Base-by-base conservation (phyloP, 108 stramenopile species). In the Skeletonema marinoi region DNA sequence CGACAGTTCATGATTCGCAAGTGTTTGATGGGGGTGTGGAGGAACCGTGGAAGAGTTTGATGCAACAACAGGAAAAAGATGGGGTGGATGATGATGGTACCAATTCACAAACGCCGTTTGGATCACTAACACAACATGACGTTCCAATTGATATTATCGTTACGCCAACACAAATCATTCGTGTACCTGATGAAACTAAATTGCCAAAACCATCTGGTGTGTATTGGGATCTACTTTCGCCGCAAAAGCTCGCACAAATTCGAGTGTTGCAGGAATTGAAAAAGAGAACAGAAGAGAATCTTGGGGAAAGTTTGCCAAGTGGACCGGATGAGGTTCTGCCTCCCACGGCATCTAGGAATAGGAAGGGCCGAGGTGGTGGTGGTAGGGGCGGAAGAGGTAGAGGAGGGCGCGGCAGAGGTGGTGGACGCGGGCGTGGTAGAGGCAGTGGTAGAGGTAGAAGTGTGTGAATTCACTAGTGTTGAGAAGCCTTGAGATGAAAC, bases 81-180 rank as follows among this genome's bases (percentile, higher is more conserved):
- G 16, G 19, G n/a, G 66, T 32, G 19, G 61, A 71, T n/a, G 61
- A 54, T 21, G 70, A 44, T 3, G 44, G 56, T 3, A 63, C 65
- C 3, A 67, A 65, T 32, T n/a, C 66, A 35, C 16, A 3, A 2
- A 86, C 86, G 11, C 86, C 88, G 2, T 82, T 78, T 48, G 88
- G 75, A 16, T 59, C 69, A 32, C 62, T 91, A 41, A 91, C 90
- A 11, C 63, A 84, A 35, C 90, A 91, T 69, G 90, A 91, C 70
- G 90, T 91, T 13, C 90, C 90, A 11, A 88, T 91, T 2, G 90
- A 91, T 60, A 86, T 91, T 16, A 91, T 91, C 66, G 87, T 89
- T 6, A 91, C 90, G 30, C 90, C 90, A 2, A 88, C 90, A 11
- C 66, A 77, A 10, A 67, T 80, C 16, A 91, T 91, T 71, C 85